Percentiles rank a stretch among this genome's conserved stretches.
These are phyloP conservation scores for Soucietia sequanensis DNA, from an alignment of 805 yeast species.

Conservation along the genomic window DNA sequence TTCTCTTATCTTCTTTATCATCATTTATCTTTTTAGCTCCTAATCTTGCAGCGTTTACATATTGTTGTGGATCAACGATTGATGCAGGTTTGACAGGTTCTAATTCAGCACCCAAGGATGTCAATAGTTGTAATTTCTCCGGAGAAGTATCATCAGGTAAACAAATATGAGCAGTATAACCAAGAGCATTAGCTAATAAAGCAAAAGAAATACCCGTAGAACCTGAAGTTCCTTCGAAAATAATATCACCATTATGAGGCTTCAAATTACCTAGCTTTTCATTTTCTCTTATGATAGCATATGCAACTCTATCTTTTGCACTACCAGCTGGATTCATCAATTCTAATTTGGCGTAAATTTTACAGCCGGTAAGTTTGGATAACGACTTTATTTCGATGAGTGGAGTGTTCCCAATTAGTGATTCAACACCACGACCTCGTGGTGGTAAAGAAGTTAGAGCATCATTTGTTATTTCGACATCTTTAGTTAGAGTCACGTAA, in stretches of 20 bases:
- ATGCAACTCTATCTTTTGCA: constrained; percentile 92
- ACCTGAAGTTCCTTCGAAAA: constrained; percentile 95
- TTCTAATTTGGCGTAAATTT: constrained; percentile 85
- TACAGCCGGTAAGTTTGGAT: constrained; percentile 71
- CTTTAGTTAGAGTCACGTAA: neutral
- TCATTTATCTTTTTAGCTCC: constrained; percentile 55
- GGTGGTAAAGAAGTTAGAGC: constrained; percentile 24
- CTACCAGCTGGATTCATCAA: constrained; percentile 90
- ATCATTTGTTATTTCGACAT: neutral
- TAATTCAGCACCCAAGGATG: constrained; percentile 75
- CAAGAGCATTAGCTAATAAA: constrained; percentile 81
- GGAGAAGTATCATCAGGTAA: constrained; percentile 89
- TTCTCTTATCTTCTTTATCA: constrained; percentile 33
- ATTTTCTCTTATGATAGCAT: constrained; percentile 72
- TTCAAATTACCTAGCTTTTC: constrained; percentile 57
- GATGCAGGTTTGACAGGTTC: constrained; percentile 92
- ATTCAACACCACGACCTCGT: constrained; percentile 57
- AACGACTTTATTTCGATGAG: constrained; percentile 71
- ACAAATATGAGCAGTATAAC: constrained; percentile 90
- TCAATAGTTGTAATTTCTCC: constrained; percentile 74
- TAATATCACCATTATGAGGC: constrained; percentile 64
- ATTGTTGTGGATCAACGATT: constrained; percentile 89
- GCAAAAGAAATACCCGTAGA: constrained; percentile 96
- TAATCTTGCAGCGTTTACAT: constrained; percentile 80
- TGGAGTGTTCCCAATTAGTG: constrained; percentile 89